phyloP scores from a whole-genome alignment of 805 yeast genomes.

The Spathaspora hagerdaliae region DNA sequence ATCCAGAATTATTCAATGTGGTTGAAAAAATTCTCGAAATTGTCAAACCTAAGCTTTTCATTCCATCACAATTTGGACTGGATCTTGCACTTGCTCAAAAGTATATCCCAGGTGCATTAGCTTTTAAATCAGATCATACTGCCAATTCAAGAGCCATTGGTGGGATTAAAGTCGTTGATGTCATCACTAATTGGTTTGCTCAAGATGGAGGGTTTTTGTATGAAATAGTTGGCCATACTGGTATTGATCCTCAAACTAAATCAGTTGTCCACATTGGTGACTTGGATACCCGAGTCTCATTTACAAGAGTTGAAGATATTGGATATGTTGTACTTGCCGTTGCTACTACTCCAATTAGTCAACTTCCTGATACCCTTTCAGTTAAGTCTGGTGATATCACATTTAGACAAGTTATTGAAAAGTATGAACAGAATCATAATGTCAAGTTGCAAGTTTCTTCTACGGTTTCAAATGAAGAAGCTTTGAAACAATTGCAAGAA shows the following conservation, averaged over 20 bases:
- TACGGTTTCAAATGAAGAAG: slow-evolving; percentile 23
- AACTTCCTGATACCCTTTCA: slow-evolving; percentile 42
- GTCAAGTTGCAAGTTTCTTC: slow-evolving; percentile 6
- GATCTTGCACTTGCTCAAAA: slow-evolving; percentile 28
- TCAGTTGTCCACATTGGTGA: slow-evolving; percentile 38
- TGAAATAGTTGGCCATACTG: slow-evolving; percentile 25
- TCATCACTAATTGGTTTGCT: slow-evolving; percentile 7
- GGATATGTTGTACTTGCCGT: slow-evolving; percentile 42
- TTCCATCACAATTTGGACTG: slow-evolving; percentile 61
- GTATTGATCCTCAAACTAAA: slow-evolving; percentile 31
- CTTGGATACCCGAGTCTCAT: slow-evolving; percentile 29
- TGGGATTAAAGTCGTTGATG: slow-evolving; percentile 9
- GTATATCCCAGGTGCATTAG: slow-evolving; percentile 4
- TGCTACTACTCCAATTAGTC: slow-evolving; percentile 27
- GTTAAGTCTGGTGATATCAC: slow-evolving; percentile 40
- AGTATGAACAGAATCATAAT: slow-evolving; percentile 41
- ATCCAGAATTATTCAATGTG: slow-evolving; percentile 25
- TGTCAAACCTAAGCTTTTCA: slow-evolving; percentile 47
- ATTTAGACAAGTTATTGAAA: slow-evolving; percentile 33
- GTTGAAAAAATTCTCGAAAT: slow-evolving; percentile 34
- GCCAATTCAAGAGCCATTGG: no score
- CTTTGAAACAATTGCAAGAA: slow-evolving; percentile 6
- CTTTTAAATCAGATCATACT: no score
- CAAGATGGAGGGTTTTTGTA: slow-evolving; percentile 20
- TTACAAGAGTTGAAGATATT: slow-evolving; percentile 38